Evolutionary conservation across 2,329 filamentous ascomycete species (phyloP).

Genomic region (Gnomoniopsis smithogilvyi): DNA sequence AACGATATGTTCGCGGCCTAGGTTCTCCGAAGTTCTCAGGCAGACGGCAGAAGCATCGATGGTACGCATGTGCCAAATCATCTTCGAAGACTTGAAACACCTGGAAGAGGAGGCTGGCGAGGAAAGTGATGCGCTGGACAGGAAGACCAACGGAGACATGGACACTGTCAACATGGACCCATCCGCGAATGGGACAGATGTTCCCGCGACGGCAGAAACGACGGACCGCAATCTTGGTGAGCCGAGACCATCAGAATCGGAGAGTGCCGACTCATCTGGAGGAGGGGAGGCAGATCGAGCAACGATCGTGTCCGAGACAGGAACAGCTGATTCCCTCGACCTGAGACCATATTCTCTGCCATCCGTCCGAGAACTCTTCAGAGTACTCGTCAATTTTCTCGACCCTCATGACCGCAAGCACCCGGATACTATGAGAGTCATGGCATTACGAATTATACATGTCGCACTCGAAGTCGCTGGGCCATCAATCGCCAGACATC

Average conservation of each 20-base stretch:
- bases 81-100: conserved; percentile 89
- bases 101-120: conserved; percentile 73
- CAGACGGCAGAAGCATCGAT: conserved; percentile 94
- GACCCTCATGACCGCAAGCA: conserved; percentile 92
- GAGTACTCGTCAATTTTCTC: conserved; percentile 88
- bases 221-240: conserved; percentile 14
- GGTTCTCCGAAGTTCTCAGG: conserved; percentile 85
- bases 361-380: conserved; percentile 90
- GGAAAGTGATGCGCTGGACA: conserved; percentile 63
- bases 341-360: conserved; percentile 90
- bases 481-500: conserved; percentile 90
- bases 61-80: conserved; percentile 98
- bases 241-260: conserved; percentile 37
- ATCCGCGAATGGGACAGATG: conserved; percentile 56
- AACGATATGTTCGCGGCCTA: conserved; percentile 93
- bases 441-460: conserved; percentile 95
- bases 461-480: conserved; percentile 95
- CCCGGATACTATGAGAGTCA: conserved; percentile 92
- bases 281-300: conserved; percentile 18
- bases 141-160: conserved; percentile 64
- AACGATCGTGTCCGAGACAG: conserved; percentile 14
- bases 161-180: conserved; percentile 83
- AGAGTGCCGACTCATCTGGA: conserved; percentile 28
- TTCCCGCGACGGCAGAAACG: conserved; percentile 21
- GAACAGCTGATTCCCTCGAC: conserved; percentile 43